Percentiles rank a stretch among this genome's conserved stretches.
Conservation (phyloP, 805 yeast genomes). For the Saccharomycopsis babjevae region DNA sequence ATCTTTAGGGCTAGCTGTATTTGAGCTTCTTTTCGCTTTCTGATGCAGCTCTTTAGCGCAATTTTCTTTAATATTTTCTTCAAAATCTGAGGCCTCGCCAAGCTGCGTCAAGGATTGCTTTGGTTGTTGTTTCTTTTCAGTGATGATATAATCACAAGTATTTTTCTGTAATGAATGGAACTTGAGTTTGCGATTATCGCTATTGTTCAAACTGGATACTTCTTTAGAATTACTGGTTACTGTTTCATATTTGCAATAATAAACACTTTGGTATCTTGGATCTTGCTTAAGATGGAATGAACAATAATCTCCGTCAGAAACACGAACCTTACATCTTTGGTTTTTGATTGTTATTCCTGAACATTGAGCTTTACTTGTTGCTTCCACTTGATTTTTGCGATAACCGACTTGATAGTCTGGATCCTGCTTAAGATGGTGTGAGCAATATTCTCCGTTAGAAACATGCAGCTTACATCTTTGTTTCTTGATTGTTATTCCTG, state of each 20-base stretch:
- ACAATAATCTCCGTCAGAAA: constrained; percentile 25
- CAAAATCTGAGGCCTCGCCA: background rate
- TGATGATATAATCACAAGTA: background rate
- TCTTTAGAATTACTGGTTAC: background rate
- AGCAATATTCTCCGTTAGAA: constrained; percentile 25
- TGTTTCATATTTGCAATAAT: background rate
- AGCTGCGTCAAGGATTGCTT: background rate
- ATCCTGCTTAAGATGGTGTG: constrained; percentile 25
- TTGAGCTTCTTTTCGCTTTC: background rate
- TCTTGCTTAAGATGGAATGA: constrained; percentile 26
- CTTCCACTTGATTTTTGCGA: background rate
- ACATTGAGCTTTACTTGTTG: constrained; percentile 27
- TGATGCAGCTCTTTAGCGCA: no score
- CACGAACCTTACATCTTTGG: constrained; percentile 28
- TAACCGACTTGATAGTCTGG: background rate
- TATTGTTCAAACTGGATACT: background rate
- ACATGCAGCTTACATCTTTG: constrained; percentile 29
- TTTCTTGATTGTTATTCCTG: constrained; percentile 34
- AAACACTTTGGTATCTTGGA: background rate
- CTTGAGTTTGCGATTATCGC: background rate
- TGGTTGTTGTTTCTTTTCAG: background rate
- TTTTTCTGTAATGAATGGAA: background rate
- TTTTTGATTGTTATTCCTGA: constrained; percentile 34
- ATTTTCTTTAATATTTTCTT: no score
- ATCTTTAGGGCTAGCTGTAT: background rate